Evolutionary conservation across 257 asterid species (phyloP), one percentile per base, ranked within the genome.

Genomic region (Leptodermis oblonga): DNA sequence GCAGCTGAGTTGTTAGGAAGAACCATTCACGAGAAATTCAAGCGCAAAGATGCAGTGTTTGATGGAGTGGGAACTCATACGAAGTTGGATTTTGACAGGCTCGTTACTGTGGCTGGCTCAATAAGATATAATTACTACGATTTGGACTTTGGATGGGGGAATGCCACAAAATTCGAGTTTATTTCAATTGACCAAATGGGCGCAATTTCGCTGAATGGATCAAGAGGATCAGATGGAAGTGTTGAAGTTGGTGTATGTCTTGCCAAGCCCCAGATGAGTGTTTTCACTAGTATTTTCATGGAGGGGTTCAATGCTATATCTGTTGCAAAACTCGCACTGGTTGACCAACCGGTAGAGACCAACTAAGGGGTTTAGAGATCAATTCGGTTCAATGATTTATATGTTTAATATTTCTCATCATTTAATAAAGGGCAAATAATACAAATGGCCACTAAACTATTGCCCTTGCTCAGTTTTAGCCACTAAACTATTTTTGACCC

Each of bases 101-200:
- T 49, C 2, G 5, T 72, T 3, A 39, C 60, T 2, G 79, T 84
- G 34, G 83, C 88, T 10, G 88, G 88, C 39, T 77, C 88, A 3
- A 79, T 83, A 3, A 75, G 71, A 22, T 78, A 72, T 37, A 81
- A 77, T 53, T 80, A 72, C 13, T 81, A 84, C 52, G 67, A 53
- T 17, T 64, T 69, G 56, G 85, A 84, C 60, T 84, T 69, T 13
- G 88, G 88, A 48, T 81, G 84, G 84, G 85, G 88, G 11, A 81
- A 74, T 72, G 76, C 86, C 3, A 41, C 42, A 20, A 84, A 84
- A 54, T 72, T 67, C 37, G 88, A 84, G 37, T 48, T 65, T 37
- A 10, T 71, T 39, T 81, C 73, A 0, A 77, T 79, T 8, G 85
- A 82, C 20, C 73, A 39, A 4, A 76, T 65, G 0, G 73, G 68